Base-by-base conservation (phyloP, 805 yeast species). In the Priceomyces melissophilus region DNA sequence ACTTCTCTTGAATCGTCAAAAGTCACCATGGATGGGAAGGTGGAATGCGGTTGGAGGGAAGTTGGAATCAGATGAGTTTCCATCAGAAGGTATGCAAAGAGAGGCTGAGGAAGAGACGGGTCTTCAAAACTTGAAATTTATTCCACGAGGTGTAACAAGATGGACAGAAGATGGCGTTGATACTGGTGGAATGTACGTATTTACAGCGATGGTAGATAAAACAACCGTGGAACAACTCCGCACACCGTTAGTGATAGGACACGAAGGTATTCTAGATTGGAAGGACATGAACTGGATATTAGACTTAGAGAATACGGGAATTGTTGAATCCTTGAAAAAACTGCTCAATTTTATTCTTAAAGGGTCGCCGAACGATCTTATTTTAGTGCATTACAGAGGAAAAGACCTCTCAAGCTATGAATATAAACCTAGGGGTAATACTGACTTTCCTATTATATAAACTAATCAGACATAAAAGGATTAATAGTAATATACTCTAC, bases 21-120 rank as follows among this genome's bases (percentile, higher is more conserved):
- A 70, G 41, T 52, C 60, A 9, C 75, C 75, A 1, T 68, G 73
- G 71, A 70, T 69, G 74, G 75, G 75, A 11, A 52, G 65, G 37
- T 70, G 75, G 75, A 69, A 70, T 47, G 75, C 75, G 10, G 73
- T 70, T 10, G 75, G 75, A 7, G 75, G 75, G 4, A 69, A 70
- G 43, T 44, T 69, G 12, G 67, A 67, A 27, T 40, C 47, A 0
- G 49, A 42, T 12, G 75, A 70, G 45, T 45, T 63, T 2, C 67
- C 73, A 1, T 42, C 55, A 29, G 61, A 61, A n/a, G 68, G 75
- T 41, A 69, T 70, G 13, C 57, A 63, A 4, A 43, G 75, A 36
- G 75, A 70, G 45, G 61, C 74, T 0, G 23, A 45, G 15, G 75
- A 70, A 49, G 75, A 70, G 47, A 67, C 75, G 1, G 73, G 70